These are phyloP conservation scores for Coemansia sp. DNA, from an alignment of 192 early-diverging fungal species.

Conservation along the genomic window DNA sequence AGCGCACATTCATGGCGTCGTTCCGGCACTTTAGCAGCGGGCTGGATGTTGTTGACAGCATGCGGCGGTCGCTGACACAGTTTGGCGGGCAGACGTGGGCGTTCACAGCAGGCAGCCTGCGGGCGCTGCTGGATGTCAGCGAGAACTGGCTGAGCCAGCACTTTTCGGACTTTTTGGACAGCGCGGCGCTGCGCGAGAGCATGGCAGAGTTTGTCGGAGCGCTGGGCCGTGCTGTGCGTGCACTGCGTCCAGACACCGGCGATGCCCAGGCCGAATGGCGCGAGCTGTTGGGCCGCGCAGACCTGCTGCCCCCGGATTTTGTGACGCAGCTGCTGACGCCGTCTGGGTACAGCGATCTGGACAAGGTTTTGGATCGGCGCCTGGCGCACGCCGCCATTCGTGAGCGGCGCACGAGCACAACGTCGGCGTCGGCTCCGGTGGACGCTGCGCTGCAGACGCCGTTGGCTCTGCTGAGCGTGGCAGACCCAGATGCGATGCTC, in stretches of 20 bases:
- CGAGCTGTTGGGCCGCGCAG: conserved; percentile 16
- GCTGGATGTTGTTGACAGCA: conserved; percentile 37
- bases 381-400: conserved; percentile 31
- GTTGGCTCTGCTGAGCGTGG: conserved; percentile 35
- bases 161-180: conserved; percentile 66
- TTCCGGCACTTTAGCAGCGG: conserved; percentile 65
- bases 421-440: conserved; percentile 7
- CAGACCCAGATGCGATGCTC: conserved; percentile 27
- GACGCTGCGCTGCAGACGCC: conserved; percentile 25
- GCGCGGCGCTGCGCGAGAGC: conserved; percentile 54
- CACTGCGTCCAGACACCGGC: neutral
- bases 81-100: conserved; percentile 32
- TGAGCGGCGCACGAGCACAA: conserved; percentile 27
- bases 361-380: conserved; percentile 34
- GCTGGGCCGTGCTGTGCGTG: conserved; percentile 8
- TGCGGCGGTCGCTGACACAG: conserved; percentile 24
- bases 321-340: conserved; percentile 36
- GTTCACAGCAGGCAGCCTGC: conserved; percentile 17
- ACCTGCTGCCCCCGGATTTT: conserved; percentile 25
- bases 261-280: conserved; percentile 15
- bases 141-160: conserved; percentile 64
- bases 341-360: conserved; percentile 29
- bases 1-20: conserved; percentile 62
- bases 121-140: conserved; percentile 57
- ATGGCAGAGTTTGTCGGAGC: conserved; percentile 46